phyloP scores from a whole-genome alignment of 2,329 filamentous ascomycete genomes.

The Colletotrichum sp. region DNA sequence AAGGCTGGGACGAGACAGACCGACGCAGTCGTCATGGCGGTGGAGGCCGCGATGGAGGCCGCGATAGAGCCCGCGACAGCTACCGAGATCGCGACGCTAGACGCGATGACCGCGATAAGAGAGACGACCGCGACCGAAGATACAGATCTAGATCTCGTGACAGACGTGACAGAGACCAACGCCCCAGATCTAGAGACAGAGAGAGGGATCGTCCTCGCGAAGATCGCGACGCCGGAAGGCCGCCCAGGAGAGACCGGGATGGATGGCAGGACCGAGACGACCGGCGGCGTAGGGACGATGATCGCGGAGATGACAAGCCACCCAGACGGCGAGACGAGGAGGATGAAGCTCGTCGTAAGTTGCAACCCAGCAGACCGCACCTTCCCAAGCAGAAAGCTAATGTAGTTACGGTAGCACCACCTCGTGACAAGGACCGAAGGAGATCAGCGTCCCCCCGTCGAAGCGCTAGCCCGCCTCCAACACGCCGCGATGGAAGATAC shows the following conservation, averaged over 20 bases:
- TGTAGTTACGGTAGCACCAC: constrained; percentile 3
- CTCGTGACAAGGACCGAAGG: constrained; percentile 29
- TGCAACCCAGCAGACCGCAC: too few relatives aligned
- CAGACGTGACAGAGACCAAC: constrained; percentile 30
- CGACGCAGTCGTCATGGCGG: constrained; percentile 36
- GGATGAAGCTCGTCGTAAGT: constrained; percentile 20
- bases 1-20: constrained; percentile 65
- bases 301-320: constrained; percentile 23
- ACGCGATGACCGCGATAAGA: constrained; percentile 26
- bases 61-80: constrained; percentile 30
- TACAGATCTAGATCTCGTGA: constrained; percentile 40
- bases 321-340: constrained; percentile 25
- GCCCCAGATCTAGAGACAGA: constrained; percentile 36
- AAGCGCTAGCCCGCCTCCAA: constrained; percentile 25
- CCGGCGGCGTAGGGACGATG: constrained; percentile 28
- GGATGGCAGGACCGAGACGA: constrained; percentile 36
- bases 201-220: constrained; percentile 35
- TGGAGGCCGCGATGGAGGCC: constrained; percentile 31
- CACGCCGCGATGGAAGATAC: constrained; percentile 15
- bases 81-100: constrained; percentile 34
- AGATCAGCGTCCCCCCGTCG: constrained; percentile 42
- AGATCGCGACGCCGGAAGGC: constrained; percentile 40
- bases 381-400: neutral
- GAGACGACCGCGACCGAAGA: constrained; percentile 25
- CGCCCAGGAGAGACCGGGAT: constrained; percentile 35